These are phyloP conservation scores for Paratinospora sagittata DNA, from an alignment of 164 flowering plant genomes.

Conservation along the genomic window DNA sequence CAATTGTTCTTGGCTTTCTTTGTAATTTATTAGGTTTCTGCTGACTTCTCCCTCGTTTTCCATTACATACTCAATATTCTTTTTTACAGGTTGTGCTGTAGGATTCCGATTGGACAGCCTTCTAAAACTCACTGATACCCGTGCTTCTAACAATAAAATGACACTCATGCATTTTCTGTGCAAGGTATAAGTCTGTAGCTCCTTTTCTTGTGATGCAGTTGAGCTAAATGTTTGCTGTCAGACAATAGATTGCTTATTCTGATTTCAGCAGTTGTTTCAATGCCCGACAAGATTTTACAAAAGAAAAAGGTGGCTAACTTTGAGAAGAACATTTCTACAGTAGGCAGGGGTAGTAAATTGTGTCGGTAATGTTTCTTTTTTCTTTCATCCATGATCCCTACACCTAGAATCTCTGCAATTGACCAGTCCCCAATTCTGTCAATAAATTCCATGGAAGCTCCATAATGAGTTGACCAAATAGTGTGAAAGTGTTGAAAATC, in stretches of 20 bases:
- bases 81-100: conserved; percentile 62
- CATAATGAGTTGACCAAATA: no score
- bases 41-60: neutral
- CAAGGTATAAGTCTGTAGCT: conserved; percentile 40
- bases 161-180: conserved; percentile 90
- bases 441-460: neutral
- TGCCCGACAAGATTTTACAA: neutral
- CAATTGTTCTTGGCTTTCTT: no score
- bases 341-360: neutral
- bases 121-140: conserved; percentile 74
- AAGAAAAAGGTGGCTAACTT: neutral
- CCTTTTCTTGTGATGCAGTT: conserved; percentile 4
- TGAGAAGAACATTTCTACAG: neutral
- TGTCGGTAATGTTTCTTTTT: no score
- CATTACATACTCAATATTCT: neutral
- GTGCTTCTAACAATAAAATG: conserved; percentile 79
- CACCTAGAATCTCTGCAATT: neutral
- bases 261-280: neutral
- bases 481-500: neutral
- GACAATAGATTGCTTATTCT: neutral
- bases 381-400: neutral
- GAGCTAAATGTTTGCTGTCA: neutral
- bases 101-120: conserved; percentile 91
- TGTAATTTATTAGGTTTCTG: neutral
- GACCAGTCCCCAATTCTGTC: neutral